phyloP scores from a whole-genome alignment of 495 filamentous ascomycete species.

The Pyrenula massariospora region DNA sequence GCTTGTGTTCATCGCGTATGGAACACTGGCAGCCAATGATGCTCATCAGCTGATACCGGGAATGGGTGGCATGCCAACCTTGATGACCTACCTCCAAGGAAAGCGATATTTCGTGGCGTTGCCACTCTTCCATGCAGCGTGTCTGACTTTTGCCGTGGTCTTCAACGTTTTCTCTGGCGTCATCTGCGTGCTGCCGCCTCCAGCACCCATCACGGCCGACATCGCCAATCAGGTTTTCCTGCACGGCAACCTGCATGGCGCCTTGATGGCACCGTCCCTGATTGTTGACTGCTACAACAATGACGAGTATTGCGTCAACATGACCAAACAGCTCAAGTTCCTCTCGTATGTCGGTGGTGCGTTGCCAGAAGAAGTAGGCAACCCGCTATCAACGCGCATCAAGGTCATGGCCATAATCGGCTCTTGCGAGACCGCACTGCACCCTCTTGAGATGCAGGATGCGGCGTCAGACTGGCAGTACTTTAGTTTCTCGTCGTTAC shows the following conservation, averaged over 20 bases:
- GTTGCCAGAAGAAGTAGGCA: slow-evolving; percentile 9
- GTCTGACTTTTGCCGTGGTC: background rate
- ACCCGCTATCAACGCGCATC: slow-evolving; percentile 12
- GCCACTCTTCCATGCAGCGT: slow-evolving; percentile 4
- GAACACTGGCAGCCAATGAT: slow-evolving; percentile 3
- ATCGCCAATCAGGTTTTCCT: background rate
- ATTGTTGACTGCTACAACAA: slow-evolving; percentile 2
- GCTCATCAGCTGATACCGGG: slow-evolving; percentile 2
- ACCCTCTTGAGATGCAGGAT: slow-evolving; percentile 7
- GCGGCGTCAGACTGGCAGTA: slow-evolving; percentile 35
- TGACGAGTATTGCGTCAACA: background rate
- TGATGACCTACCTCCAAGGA: background rate
- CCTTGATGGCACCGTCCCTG: slow-evolving; percentile 1
- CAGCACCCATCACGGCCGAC: slow-evolving; percentile 1
- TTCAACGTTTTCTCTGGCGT: slow-evolving; percentile 1
- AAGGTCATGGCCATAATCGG: slow-evolving; percentile 10
- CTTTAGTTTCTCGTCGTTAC: slow-evolving; percentile 25
- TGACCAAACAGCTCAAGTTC: background rate
- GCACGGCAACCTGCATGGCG: slow-evolving; percentile 3
- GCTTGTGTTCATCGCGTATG: background rate
- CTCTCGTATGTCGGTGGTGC: slow-evolving; percentile 14
- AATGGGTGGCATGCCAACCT: background rate
- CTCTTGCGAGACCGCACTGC: slow-evolving; percentile 24
- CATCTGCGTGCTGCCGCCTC: slow-evolving; percentile 1
- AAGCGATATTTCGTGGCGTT: slow-evolving; percentile 5